These are phyloP conservation scores for Entrophospora sp. DNA, from an alignment of 192 early-diverging fungal species.

Conservation along the genomic window DNA sequence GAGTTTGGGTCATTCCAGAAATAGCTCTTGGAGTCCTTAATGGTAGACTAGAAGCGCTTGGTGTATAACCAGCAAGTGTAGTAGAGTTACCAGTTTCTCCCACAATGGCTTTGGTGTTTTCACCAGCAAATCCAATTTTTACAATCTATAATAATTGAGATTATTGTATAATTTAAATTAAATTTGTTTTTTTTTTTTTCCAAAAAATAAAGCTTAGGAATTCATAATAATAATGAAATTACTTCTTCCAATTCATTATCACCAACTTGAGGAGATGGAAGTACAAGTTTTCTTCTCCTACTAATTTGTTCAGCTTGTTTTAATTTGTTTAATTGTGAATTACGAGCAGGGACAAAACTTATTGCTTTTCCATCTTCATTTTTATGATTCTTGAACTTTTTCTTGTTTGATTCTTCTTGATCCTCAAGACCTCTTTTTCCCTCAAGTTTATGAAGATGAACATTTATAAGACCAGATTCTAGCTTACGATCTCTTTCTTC, in stretches of 20 bases:
- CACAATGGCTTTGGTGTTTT: constrained; percentile 64
- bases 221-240: not conserved
- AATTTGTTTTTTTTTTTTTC: too few species aligned
- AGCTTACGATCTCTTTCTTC: constrained; percentile 68
- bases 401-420: constrained; percentile 72
- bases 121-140: constrained; percentile 78
- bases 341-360: constrained; percentile 48
- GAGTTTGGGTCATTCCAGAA: constrained; percentile 24
- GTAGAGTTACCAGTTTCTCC: constrained; percentile 45
- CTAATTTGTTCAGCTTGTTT: constrained; percentile 64
- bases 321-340: constrained; percentile 37
- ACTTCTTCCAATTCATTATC: constrained; percentile 81
- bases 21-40: constrained; percentile 58
- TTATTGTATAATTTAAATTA: not conserved
- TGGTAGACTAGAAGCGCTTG: constrained; percentile 36
- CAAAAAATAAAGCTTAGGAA: not conserved
- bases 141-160: constrained; percentile 45
- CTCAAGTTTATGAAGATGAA: constrained; percentile 74
- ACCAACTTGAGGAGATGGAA: constrained; percentile 87
- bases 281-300: constrained; percentile 66
- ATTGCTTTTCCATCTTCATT: constrained; percentile 39
- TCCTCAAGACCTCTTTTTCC: constrained; percentile 74
- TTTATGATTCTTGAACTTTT: constrained; percentile 69
- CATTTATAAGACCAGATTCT: constrained; percentile 58
- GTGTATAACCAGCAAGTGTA: constrained; percentile 69